Conservation (phyloP, 75 land plant species). For the Cunninghamia lanceolata region DNA sequence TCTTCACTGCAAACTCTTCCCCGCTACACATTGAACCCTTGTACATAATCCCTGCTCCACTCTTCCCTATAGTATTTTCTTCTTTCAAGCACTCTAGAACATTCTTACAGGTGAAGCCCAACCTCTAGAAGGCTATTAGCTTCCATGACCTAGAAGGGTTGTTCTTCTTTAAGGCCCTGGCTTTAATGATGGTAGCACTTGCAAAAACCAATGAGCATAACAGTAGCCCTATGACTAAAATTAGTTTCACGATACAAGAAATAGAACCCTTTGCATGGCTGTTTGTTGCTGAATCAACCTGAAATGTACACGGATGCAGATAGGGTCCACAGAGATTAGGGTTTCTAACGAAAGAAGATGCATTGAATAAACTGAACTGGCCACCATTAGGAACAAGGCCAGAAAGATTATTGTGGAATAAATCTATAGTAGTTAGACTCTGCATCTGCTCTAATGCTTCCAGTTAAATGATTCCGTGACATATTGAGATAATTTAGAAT, state of each 20-base stretch:
- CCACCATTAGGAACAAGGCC: constrained; percentile 24
- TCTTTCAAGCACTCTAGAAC: no score
- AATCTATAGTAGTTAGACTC: constrained; percentile 35
- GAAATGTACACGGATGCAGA: background rate
- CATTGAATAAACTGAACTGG: no score
- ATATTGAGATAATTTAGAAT: constrained; percentile 57
- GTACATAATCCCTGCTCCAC: constrained; percentile 93
- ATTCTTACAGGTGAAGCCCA: no score
- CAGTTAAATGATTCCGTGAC: constrained; percentile 51
- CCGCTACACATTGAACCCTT: constrained; percentile 65
- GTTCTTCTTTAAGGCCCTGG: no score
- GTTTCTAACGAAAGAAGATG: constrained; percentile 38
- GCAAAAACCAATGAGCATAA: constrained; percentile 37
- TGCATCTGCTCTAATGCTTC: constrained; percentile 29
- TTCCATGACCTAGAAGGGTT: no score
- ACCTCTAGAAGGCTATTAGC: no score
- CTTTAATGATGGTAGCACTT: constrained; percentile 9
- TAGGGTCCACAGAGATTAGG: constrained; percentile 34
- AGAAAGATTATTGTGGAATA: constrained; percentile 48
- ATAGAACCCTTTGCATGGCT: background rate
- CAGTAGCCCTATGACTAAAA: constrained; percentile 50
- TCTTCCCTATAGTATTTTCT: constrained; percentile 82
- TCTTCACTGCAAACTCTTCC: no score
- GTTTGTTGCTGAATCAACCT: background rate
- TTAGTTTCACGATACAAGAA: constrained; percentile 6